Percentiles rank a stretch among this genome's conserved stretches.
Conservation (phyloP, 352 stramenopile species). For the Globisporangium paroecandrum region DNA sequence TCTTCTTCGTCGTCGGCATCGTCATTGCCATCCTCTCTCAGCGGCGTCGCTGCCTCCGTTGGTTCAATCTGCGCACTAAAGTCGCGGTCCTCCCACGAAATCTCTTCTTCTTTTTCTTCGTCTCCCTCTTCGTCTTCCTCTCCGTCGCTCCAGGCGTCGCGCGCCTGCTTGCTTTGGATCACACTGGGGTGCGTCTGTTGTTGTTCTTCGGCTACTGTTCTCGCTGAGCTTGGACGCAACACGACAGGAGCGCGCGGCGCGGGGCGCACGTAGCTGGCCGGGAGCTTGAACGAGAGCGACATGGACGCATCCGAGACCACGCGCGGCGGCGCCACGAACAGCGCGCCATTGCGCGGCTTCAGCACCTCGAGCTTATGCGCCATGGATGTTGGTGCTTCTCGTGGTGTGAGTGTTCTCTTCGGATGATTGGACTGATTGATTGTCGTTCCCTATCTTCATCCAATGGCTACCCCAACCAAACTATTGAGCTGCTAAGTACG, state of each 20-base stretch:
- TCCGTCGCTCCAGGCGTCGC: conserved; percentile 4
- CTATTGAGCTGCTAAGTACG: neutral
- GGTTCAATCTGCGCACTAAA: conserved; percentile 2
- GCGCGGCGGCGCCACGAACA: conserved; percentile 16
- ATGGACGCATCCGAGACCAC: conserved; percentile 40
- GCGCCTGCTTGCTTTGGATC: neutral
- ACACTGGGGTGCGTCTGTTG: neutral
- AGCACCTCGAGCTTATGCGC: conserved; percentile 39
- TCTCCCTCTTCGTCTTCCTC: neutral
- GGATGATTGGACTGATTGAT: neutral
- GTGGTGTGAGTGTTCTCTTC: neutral
- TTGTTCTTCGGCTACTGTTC: neutral
- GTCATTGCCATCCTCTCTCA: neutral
- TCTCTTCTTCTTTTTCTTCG: neutral
- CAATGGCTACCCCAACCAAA: neutral
- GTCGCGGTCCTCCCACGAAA: conserved; percentile 47
- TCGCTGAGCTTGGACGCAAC: neutral
- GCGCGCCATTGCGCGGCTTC: conserved; percentile 23
- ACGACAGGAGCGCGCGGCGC: neutral
- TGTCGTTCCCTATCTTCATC: neutral
- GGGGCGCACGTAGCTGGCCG: conserved; percentile 23
- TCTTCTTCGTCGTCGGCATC: neutral
- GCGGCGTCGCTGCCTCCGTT: neutral
- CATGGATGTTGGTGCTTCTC: conserved; percentile 6
- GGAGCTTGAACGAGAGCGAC: conserved; percentile 46